phyloP scores from a whole-genome alignment of 2,329 filamentous ascomycete species.

The Truncatella angustata region DNA sequence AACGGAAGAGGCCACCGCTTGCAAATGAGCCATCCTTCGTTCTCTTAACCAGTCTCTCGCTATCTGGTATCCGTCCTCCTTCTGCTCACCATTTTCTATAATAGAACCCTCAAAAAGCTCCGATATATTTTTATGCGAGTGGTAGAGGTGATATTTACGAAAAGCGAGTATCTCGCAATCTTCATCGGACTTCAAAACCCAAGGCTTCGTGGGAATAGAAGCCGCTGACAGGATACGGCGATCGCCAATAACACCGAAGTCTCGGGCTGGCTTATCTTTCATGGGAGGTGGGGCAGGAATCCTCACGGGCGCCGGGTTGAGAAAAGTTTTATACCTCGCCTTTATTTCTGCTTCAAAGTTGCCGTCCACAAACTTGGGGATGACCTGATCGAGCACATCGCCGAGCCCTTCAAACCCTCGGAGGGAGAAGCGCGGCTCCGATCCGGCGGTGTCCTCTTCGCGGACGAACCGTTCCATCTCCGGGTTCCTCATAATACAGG shows the following conservation, averaged over 20 bases:
- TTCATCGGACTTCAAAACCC: background rate
- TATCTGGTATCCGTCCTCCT: no score
- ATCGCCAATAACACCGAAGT: background rate
- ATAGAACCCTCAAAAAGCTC: background rate
- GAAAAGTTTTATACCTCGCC: background rate
- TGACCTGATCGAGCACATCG: background rate
- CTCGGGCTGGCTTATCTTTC: background rate
- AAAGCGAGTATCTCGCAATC: background rate
- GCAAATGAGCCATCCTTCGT: no score
- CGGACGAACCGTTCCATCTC: background rate
- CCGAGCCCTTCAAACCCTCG: background rate
- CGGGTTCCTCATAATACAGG: background rate
- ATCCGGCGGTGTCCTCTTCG: constrained; percentile 6
- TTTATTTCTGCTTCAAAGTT: background rate
- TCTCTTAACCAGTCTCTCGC: no score
- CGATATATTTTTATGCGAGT: background rate
- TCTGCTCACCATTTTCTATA: background rate
- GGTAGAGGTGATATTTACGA: background rate
- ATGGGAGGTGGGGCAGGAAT: background rate
- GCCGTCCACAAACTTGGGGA: background rate
- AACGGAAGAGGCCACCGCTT: no score
- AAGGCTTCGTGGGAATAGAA: background rate
- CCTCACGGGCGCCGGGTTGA: background rate
- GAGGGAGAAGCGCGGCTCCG: background rate
- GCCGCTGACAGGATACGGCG: background rate